A percentile compares a stretch with the other conserved stretches of the same genome.
phyloP scores from a whole-genome alignment of 1,284 basidiomycete genomes.

The Singerocomus inundabilis region DNA sequence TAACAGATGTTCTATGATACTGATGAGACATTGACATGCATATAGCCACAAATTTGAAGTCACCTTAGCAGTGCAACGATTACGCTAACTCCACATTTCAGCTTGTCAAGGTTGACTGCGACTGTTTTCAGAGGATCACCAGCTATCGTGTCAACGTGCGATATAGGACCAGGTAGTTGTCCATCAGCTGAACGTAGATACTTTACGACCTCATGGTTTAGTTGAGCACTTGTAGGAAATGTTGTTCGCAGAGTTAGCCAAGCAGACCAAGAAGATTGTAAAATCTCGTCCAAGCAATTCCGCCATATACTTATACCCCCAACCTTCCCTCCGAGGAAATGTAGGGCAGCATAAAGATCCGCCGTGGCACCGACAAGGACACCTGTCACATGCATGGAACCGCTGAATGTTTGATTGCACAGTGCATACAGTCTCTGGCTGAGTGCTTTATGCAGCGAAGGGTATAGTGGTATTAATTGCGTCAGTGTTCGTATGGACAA shows the following conservation, averaged over 20 bases:
- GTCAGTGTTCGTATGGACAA: slow-evolving; percentile 51
- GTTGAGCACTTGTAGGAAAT: slow-evolving; percentile 37
- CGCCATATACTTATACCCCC: slow-evolving; percentile 69
- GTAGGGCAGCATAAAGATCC: slow-evolving; percentile 57
- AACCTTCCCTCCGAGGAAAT: slow-evolving; percentile 73
- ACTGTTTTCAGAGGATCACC: slow-evolving; percentile 43
- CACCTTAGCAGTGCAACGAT: slow-evolving; percentile 57
- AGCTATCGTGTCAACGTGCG: slow-evolving; percentile 9
- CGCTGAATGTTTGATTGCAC: slow-evolving; percentile 54
- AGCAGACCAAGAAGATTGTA: slow-evolving; percentile 60
- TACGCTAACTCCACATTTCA: slow-evolving; percentile 52
- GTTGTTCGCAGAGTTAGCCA: slow-evolving; percentile 58
- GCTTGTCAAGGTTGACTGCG: slow-evolving; percentile 57
- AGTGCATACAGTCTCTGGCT: slow-evolving; percentile 50
- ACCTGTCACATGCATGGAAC: slow-evolving; percentile 46
- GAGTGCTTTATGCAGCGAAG: slow-evolving; percentile 58
- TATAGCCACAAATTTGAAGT: neutral
- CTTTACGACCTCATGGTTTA: slow-evolving; percentile 12
- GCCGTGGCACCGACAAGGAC: slow-evolving; percentile 50
- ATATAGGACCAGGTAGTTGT: slow-evolving; percentile 10
- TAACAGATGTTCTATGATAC: slow-evolving; percentile 48
- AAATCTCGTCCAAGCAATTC: slow-evolving; percentile 65
- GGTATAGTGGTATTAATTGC: slow-evolving; percentile 61
- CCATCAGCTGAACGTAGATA: slow-evolving; percentile 7
- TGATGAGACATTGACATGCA: slow-evolving; percentile 4